phyloP scores from a whole-genome alignment of 768 basidiomycete species.

The Tricholoma sp. region DNA sequence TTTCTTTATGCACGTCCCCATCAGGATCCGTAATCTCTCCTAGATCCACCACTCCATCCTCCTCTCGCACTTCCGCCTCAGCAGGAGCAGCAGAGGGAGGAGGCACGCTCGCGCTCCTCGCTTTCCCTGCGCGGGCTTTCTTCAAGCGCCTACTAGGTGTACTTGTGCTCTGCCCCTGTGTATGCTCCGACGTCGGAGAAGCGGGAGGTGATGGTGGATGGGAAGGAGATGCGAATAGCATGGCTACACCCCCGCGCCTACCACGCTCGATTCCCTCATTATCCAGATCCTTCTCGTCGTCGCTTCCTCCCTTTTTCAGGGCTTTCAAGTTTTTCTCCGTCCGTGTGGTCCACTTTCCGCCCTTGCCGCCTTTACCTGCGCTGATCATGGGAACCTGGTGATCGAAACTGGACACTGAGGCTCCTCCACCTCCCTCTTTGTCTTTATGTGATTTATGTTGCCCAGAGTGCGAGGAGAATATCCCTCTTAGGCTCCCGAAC shows the following conservation, averaged over 20 bases:
- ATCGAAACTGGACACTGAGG: neutral
- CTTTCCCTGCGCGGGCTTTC: neutral
- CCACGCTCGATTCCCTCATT: neutral
- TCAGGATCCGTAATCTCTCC: neutral
- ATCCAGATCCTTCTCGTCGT: neutral
- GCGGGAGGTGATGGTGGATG: neutral
- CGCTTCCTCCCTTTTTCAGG: constrained; percentile 4
- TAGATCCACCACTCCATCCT: neutral
- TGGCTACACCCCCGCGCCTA: neutral
- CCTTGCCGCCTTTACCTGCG: neutral
- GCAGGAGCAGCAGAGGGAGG: neutral
- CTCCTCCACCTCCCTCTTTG: neutral
- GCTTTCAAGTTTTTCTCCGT: constrained; percentile 19
- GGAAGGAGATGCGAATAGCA: neutral
- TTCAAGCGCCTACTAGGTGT: neutral
- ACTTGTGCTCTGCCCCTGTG: neutral
- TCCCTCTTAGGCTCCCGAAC: constrained; percentile 41
- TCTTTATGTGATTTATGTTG: neutral
- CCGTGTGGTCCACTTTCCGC: constrained; percentile 18
- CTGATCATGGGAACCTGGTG: neutral
- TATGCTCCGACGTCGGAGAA: neutral
- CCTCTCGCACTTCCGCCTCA: neutral
- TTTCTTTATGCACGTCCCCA: neutral
- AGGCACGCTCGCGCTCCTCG: constrained; percentile 16
- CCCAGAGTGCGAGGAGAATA: constrained; percentile 28